Evolutionary conservation across 2,329 filamentous ascomycete species (phyloP).

Genomic region (Teratosphaeriaceae sp.): DNA sequence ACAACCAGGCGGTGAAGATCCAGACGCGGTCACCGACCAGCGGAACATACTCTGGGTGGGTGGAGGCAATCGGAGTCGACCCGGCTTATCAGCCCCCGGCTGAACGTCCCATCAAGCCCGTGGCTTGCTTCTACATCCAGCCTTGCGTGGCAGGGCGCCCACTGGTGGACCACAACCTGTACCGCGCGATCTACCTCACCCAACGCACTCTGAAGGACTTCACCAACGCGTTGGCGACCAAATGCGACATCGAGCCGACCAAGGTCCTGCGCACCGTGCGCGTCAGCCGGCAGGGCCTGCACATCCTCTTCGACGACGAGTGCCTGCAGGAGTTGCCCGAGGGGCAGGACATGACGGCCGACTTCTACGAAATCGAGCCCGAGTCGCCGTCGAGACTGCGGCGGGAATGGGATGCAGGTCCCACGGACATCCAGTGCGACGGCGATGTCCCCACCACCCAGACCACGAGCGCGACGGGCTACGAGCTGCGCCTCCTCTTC

Average conservation of each 20-base stretch:
- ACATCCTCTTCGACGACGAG: constrained; percentile 86
- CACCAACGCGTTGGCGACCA: constrained; percentile 63
- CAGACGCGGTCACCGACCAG: constrained; percentile 51
- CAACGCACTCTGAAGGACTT: constrained; percentile 71
- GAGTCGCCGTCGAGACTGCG: constrained; percentile 34
- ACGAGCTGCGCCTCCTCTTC: constrained; percentile 45
- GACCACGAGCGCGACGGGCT: constrained; percentile 39
- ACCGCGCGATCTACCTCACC: constrained; percentile 80
- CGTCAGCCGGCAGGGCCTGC: constrained; percentile 65
- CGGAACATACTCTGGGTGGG: constrained; percentile 70
- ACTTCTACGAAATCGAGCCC: constrained; percentile 58
- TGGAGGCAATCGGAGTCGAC: constrained; percentile 90
- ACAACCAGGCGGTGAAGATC: constrained; percentile 48
- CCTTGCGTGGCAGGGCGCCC: constrained; percentile 44
- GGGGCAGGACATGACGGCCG: constrained; percentile 79
- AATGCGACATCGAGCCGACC: constrained; percentile 71
- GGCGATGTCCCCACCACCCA: constrained; percentile 39
- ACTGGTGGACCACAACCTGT: constrained; percentile 54
- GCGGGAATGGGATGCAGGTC: constrained; percentile 47
- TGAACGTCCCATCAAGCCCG: constrained; percentile 63
- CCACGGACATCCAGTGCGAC: constrained; percentile 42
- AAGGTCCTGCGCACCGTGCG: constrained; percentile 66
- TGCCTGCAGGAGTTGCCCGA: constrained; percentile 77
- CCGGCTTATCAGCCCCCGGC: constrained; percentile 71
- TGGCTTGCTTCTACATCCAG: constrained; percentile 85